Conservation (phyloP, 257 asterid species). For the Salvia rosmarinus region DNA sequence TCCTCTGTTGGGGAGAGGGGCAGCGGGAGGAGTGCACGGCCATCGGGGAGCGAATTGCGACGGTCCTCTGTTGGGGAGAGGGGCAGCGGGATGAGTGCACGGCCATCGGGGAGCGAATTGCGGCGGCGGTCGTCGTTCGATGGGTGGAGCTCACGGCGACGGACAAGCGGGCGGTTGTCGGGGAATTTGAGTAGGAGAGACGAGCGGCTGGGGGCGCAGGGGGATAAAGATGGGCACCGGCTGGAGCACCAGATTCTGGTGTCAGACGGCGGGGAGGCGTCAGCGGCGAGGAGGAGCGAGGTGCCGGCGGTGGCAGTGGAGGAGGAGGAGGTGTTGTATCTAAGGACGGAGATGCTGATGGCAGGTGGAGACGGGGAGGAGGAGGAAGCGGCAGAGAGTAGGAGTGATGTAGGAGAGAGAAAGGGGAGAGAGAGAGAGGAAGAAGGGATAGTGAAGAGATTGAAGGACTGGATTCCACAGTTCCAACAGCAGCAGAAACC, state of each 20-base stretch:
- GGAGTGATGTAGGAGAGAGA: slow-evolving; percentile 32
- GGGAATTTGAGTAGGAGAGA: slow-evolving; percentile 36
- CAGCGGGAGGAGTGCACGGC: slow-evolving; percentile 45
- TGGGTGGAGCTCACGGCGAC: slow-evolving; percentile 30
- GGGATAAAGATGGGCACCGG: slow-evolving; percentile 49
- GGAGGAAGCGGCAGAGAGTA: slow-evolving; percentile 43
- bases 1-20: slow-evolving; percentile 59
- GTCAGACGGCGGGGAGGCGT: slow-evolving; percentile 32
- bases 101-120: neutral
- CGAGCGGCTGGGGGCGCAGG: slow-evolving; percentile 35
- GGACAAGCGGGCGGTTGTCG: slow-evolving; percentile 15
- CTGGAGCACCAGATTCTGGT: slow-evolving; percentile 74
- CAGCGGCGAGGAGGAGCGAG: slow-evolving; percentile 57
- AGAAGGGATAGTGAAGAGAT: slow-evolving; percentile 51
- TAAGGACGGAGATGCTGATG: slow-evolving; percentile 40
- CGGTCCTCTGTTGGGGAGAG: no score
- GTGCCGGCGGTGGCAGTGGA: slow-evolving; percentile 31
- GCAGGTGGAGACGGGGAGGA: neutral
- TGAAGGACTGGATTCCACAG: slow-evolving; percentile 73
- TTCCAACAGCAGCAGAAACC: slow-evolving; percentile 38
- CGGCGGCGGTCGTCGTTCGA: slow-evolving; percentile 49
- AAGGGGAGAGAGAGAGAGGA: slow-evolving; percentile 35
- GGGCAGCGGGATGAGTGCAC: no score
- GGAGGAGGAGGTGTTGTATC: slow-evolving; percentile 47
- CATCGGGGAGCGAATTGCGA: no score